These are phyloP conservation scores for Sclerotinia sclerotiorum DNA, from an alignment of 2,329 filamentous ascomycete species.

Conservation along the genomic window DNA sequence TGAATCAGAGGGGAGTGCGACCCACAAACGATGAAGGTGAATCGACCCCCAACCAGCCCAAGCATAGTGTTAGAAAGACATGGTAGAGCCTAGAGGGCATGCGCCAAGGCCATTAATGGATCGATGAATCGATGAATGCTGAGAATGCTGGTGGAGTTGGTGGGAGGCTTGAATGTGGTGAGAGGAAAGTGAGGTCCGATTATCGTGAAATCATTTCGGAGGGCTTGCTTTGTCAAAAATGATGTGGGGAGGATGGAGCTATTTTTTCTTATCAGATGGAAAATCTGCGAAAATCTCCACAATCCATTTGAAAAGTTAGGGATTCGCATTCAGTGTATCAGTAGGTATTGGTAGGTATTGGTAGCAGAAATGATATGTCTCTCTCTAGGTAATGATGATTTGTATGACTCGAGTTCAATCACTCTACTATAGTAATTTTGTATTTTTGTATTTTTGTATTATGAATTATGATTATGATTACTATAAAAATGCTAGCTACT, in stretches of 20 bases:
- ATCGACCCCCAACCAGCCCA: conserved; percentile 4
- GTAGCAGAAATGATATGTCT: not conserved
- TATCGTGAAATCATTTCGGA: conserved; percentile 10
- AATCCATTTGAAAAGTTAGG: not conserved
- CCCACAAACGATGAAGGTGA: conserved; percentile 18
- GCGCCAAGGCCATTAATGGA: not conserved
- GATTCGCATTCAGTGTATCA: not conserved
- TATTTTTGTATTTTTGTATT: not conserved
- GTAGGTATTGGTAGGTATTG: too few species aligned
- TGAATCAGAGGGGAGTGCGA: conserved; percentile 9
- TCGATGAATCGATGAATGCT: not conserved
- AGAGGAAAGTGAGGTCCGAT: conserved; percentile 4
- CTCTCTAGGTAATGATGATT: not conserved
- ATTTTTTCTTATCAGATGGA: conserved; percentile 18
- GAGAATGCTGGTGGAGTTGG: not conserved
- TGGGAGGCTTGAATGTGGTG: not conserved
- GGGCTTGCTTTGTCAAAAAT: not conserved
- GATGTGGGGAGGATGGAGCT: conserved; percentile 6
- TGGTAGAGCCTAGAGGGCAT: conserved; percentile 4
- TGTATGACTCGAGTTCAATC: too few species aligned
- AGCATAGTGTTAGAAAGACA: conserved; percentile 15
- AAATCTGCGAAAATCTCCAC: conserved; percentile 17
- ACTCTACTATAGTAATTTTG: too few species aligned
- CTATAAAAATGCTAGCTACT: too few species aligned
- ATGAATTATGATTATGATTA: too few species aligned